Conservation (phyloP, 2,329 filamentous ascomycete genomes). For the Alternaria conjuncta region DNA sequence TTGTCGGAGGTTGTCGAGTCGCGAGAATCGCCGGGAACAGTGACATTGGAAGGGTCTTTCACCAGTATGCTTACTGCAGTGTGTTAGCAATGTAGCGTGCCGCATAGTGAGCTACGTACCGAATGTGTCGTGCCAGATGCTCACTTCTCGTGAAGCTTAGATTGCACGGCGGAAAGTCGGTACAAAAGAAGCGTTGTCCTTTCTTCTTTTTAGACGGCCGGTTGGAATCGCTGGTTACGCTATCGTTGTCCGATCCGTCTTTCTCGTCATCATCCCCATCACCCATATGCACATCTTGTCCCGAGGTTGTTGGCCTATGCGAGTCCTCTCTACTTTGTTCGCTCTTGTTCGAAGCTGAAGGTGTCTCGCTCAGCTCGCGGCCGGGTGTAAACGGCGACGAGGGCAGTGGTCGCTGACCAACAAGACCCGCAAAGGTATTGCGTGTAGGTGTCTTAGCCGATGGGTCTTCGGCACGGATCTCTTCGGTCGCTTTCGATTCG, state of each 20-base stretch:
- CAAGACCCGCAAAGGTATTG: slow-evolving; percentile 56
- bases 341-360: slow-evolving; percentile 41
- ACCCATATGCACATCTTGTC: slow-evolving; percentile 78
- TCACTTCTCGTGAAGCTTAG: slow-evolving; percentile 96
- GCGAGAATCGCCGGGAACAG: slow-evolving; percentile 89
- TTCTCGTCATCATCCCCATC: slow-evolving; percentile 71
- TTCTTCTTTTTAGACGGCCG: slow-evolving; percentile 93
- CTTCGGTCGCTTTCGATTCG: slow-evolving; percentile 46
- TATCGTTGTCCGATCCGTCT: slow-evolving; percentile 59
- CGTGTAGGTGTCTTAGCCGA: slow-evolving; percentile 69
- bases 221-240: slow-evolving; percentile 64
- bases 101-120: slow-evolving; percentile 60
- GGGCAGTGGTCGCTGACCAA: slow-evolving; percentile 56
- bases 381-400: slow-evolving; percentile 54
- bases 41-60: slow-evolving; percentile 97
- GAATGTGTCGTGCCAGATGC: slow-evolving; percentile 91
- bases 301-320: slow-evolving; percentile 65
- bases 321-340: slow-evolving; percentile 63
- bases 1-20: slow-evolving; percentile 92
- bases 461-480: slow-evolving; percentile 47
- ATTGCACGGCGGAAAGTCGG: slow-evolving; percentile 90
- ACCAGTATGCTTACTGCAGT: slow-evolving; percentile 86
- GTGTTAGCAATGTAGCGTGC: slow-evolving; percentile 31
- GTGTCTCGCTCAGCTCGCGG: slow-evolving; percentile 50
- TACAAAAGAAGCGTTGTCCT: slow-evolving; percentile 94